Percentiles rank a stretch among this genome's conserved stretches.
Evolutionary conservation across 768 basidiomycete genomes (phyloP).

Genomic region (Calvatia gigantea): DNA sequence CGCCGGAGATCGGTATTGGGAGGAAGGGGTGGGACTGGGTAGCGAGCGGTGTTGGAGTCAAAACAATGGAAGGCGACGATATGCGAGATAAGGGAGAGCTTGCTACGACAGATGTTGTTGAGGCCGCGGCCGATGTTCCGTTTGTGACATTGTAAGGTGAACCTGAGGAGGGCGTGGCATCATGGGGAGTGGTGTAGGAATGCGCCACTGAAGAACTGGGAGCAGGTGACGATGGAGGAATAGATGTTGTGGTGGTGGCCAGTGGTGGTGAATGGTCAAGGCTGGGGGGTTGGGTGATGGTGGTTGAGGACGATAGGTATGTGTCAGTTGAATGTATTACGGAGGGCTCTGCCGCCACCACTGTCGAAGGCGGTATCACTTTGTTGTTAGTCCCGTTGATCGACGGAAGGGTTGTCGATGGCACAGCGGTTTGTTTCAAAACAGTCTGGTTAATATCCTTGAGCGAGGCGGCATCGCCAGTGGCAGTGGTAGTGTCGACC

Average conservation of each 20-base stretch:
- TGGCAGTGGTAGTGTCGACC: background rate
- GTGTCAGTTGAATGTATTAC: slow-evolving; percentile 14
- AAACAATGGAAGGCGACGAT: slow-evolving; percentile 13
- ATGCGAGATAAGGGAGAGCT: slow-evolving; percentile 7
- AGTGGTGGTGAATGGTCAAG: background rate
- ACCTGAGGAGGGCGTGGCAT: background rate
- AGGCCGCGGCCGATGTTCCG: slow-evolving; percentile 7
- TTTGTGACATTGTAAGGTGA: slow-evolving; percentile 5
- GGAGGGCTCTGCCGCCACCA: background rate
- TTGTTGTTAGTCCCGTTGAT: background rate
- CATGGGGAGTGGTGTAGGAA: slow-evolving; percentile 5
- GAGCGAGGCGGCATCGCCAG: background rate
- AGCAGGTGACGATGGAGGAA: background rate
- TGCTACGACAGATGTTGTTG: slow-evolving; percentile 6
- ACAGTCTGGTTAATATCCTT: background rate
- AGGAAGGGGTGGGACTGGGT: slow-evolving; percentile 7
- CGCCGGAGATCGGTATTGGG: slow-evolving; percentile 31
- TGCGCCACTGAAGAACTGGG: background rate
- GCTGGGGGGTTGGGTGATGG: background rate
- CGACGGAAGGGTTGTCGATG: background rate
- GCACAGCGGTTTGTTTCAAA: background rate
- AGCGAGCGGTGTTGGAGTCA: slow-evolving; percentile 13
- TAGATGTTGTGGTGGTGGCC: background rate
- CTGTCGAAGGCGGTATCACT: background rate
- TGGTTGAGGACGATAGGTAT: slow-evolving; percentile 2